A percentile compares a stretch with the other conserved stretches of the same genome.
Evolutionary conservation across 257 asterid species (phyloP).

Genomic region (Cynanchum wilfordii): DNA sequence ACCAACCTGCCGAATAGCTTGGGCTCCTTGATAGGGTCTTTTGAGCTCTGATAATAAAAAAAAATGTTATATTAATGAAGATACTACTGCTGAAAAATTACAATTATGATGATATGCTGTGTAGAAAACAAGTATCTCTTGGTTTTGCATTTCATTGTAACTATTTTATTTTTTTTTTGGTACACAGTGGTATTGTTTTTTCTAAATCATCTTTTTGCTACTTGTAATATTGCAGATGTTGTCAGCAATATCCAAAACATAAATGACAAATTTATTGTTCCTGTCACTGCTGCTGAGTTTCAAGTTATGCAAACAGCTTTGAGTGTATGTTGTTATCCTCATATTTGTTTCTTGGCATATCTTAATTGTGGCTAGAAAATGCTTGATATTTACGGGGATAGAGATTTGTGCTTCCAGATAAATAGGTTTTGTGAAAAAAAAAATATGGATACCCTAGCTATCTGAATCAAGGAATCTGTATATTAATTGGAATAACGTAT

Average conservation of each 20-base stretch:
- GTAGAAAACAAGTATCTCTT: not conserved
- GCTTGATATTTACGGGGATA: not conserved
- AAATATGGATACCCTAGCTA: not conserved
- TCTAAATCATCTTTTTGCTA: not conserved
- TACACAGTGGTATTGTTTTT: not conserved
- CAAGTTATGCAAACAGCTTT: constrained; percentile 84
- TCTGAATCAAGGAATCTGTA: not conserved
- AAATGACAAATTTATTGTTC: constrained; percentile 69
- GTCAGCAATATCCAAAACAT: constrained; percentile 59
- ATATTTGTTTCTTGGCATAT: not conserved
- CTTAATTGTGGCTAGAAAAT: not conserved
- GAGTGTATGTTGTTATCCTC: constrained; percentile 42
- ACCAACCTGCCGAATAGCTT: not conserved
- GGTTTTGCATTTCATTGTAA: not conserved
- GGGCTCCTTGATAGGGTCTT: not conserved
- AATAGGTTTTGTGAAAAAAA: not conserved
- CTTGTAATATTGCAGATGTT: constrained; percentile 53
- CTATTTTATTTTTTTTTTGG: not conserved
- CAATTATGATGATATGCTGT: not conserved
- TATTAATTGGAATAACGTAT: not conserved
- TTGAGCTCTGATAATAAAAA: not conserved
- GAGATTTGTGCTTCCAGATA: not conserved
- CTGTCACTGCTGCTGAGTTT: constrained; percentile 91
- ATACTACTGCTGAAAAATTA: not conserved
- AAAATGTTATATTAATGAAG: not conserved